These are phyloP conservation scores for Hymenoscyphus albidus DNA, from an alignment of 2,329 filamentous ascomycete species.

Conservation along the genomic window DNA sequence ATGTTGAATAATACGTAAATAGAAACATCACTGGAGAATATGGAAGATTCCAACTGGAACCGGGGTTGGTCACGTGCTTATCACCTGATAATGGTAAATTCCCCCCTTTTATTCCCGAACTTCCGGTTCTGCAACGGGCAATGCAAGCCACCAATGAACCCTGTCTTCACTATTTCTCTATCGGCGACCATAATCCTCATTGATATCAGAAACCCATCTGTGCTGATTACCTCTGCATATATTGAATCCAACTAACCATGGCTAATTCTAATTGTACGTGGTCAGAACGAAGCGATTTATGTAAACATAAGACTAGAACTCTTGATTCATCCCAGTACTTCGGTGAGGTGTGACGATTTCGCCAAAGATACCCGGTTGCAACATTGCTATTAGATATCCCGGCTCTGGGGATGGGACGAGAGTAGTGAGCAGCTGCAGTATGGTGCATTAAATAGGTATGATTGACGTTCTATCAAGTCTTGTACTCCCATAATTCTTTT, in stretches of 20 bases:
- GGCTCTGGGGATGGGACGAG: neutral
- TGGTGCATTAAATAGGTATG: neutral
- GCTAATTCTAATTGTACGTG: neutral
- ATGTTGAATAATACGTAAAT: no score
- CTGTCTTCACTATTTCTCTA: neutral
- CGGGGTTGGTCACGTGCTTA: neutral
- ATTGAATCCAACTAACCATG: neutral
- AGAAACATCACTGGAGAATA: no score
- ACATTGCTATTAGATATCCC: neutral
- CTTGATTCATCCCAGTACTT: neutral
- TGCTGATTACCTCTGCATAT: neutral
- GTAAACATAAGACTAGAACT: neutral
- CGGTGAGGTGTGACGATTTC: neutral
- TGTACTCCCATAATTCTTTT: no score
- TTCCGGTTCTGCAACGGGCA: neutral
- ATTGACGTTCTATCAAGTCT: no score
- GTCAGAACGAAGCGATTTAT: neutral
- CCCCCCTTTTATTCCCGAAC: neutral
- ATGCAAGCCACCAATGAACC: neutral
- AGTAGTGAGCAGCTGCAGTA: neutral
- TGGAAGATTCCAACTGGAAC: no score
- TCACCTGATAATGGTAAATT: neutral
- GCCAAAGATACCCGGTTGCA: neutral
- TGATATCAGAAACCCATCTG: no score
- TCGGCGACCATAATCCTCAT: neutral